These are phyloP conservation scores for Diplocarpon rosae DNA, from an alignment of 2,329 filamentous ascomycete genomes.

Conservation along the genomic window DNA sequence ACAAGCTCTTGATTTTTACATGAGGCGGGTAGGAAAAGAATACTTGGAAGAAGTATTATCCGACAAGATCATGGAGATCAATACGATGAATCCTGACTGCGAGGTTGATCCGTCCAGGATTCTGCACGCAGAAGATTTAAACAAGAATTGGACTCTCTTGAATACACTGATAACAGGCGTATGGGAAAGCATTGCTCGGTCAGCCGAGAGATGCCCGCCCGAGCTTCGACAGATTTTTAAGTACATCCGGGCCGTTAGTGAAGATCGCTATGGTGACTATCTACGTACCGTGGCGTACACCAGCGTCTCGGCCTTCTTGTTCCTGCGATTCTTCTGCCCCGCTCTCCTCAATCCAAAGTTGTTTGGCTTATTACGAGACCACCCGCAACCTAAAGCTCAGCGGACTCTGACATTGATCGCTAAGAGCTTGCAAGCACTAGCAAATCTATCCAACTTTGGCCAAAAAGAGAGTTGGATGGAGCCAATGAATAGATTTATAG, in stretches of 20 bases:
- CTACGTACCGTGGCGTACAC: slow-evolving; percentile 83
- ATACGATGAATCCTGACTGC: slow-evolving; percentile 81
- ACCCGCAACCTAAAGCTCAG: slow-evolving; percentile 72
- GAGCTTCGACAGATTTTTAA: slow-evolving; percentile 80
- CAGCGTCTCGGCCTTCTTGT: slow-evolving; percentile 88
- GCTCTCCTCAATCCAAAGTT: slow-evolving; percentile 94
- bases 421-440: slow-evolving; percentile 82
- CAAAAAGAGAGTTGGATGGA: slow-evolving; percentile 99
- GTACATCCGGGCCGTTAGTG: slow-evolving; percentile 83
- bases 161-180: slow-evolving; percentile 68
- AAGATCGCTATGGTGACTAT: slow-evolving; percentile 90
- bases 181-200: slow-evolving; percentile 72
- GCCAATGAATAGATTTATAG: slow-evolving; percentile 86
- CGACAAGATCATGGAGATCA: slow-evolving; percentile 82
- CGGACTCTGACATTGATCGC: slow-evolving; percentile 85
- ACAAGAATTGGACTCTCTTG: slow-evolving; percentile 72
- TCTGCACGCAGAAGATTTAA: slow-evolving; percentile 54
- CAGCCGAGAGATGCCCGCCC: slow-evolving; percentile 63
- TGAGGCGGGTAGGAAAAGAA: slow-evolving; percentile 86
- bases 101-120: slow-evolving; percentile 88
- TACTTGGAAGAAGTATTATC: slow-evolving; percentile 80
- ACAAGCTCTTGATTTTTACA: slow-evolving; percentile 87
- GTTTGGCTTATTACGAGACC: slow-evolving; percentile 73
- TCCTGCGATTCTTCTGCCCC: slow-evolving; percentile 89
- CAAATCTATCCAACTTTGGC: slow-evolving; percentile 83